Evolutionary conservation across 768 basidiomycete genomes (phyloP).

Genomic region (Hypholoma fasciculare): DNA sequence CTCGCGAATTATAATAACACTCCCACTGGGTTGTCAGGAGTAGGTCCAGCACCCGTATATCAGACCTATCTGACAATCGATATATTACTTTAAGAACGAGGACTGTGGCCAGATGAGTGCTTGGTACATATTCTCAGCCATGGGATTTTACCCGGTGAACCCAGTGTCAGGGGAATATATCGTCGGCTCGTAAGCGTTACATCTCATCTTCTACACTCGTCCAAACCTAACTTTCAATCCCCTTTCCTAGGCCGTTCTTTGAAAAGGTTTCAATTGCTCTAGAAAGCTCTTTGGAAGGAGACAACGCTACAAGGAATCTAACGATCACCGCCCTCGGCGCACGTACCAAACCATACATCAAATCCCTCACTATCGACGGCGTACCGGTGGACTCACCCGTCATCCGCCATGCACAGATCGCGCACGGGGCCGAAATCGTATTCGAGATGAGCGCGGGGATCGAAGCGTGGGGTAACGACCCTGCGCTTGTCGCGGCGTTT

Average conservation of each 20-base stretch:
- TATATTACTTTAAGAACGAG: constrained; percentile 59
- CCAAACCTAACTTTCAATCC: neutral
- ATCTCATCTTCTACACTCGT: neutral
- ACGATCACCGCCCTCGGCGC: constrained; percentile 60
- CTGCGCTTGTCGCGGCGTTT: constrained; percentile 18
- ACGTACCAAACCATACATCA: constrained; percentile 57
- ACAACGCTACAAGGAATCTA: constrained; percentile 29
- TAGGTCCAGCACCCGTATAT: constrained; percentile 29
- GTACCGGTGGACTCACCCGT: constrained; percentile 40
- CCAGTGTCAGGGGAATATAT: constrained; percentile 77
- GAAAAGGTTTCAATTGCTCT: constrained; percentile 56
- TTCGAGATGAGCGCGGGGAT: constrained; percentile 63
- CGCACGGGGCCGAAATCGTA: constrained; percentile 51
- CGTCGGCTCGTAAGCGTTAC: constrained; percentile 60
- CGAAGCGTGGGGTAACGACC: constrained; percentile 34
- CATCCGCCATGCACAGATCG: constrained; percentile 63
- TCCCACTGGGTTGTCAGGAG: constrained; percentile 71
- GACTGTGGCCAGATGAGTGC: constrained; percentile 92
- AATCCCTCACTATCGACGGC: constrained; percentile 59
- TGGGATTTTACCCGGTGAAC: constrained; percentile 87
- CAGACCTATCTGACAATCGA: neutral
- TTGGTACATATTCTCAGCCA: constrained; percentile 81
- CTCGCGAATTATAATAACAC: constrained; percentile 64
- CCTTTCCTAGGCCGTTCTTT: constrained; percentile 42
- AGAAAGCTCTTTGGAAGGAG: constrained; percentile 29